Evolutionary conservation across 116 monocot genomes (phyloP), one percentile per base, ranked within the genome.

Genomic region (Trichopus zeylanicus): DNA sequence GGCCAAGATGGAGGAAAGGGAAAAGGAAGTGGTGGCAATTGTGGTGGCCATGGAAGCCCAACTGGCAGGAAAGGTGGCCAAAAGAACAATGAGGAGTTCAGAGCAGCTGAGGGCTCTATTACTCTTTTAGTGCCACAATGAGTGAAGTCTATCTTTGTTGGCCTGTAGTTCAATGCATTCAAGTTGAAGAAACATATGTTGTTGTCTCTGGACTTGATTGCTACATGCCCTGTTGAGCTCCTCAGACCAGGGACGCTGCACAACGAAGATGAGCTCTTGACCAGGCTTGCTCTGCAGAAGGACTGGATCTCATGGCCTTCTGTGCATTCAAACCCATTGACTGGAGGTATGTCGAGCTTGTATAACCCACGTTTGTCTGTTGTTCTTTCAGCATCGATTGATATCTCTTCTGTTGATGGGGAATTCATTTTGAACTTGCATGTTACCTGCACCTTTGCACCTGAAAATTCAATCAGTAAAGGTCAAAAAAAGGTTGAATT

Each of bases 161-260:
- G 80, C 15, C 74, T 58, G 26, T 64, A 85, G 67, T 57, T 85
- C 58, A 85, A 27, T 2, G 85, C 73, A 31, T 85, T 77, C 55
- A 85, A 46, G 64, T 85, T 85, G 33, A 77, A 70, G 67, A 77
- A 67, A 61, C 85, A 85, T n/a, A 77, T 46, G 47, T 57, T 65
- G 51, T 58, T 42, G 0, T 35, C 60, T 21, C 46, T 74, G 1
- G 70, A 67, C 52, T 65, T 80, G 57, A 85, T 46, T 9, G 81
- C 81, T 12, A 76, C 25, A 32, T 85, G 85, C 47, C 66, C 77
- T 0, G 74, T 62, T 13, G 85, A 80, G 46, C 67, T 77, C 30
- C 56, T 48, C 30, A 64, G 2, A 11, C 81, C 80, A 0, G 77
- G 67, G 56, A 77, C 58, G 48, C 61, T 73, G 71, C 85, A 85